Percentiles rank a stretch among this genome's conserved stretches.
Conservation (phyloP, 2,329 filamentous ascomycete species). For the Colletotrichum scovillei region DNA sequence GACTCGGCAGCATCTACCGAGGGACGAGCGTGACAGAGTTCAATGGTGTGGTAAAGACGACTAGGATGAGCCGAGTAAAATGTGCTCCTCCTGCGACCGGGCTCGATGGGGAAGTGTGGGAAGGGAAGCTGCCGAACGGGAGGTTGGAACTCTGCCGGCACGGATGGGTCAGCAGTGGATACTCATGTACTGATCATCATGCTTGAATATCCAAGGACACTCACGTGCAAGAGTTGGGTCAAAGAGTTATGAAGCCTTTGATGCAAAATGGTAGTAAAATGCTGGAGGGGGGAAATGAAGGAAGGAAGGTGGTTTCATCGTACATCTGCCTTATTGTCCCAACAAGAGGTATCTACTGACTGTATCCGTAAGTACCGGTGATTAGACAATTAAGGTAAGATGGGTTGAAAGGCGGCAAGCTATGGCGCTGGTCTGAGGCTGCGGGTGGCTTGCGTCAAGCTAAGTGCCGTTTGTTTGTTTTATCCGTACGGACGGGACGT, state of each 20-base stretch:
- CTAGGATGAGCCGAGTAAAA: background rate
- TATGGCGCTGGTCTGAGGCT: background rate
- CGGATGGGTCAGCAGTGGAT: background rate
- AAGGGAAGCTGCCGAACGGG: background rate
- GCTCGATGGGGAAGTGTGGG: background rate
- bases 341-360: no score
- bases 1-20: background rate
- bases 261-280: background rate
- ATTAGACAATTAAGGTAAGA: no score
- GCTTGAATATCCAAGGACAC: background rate
- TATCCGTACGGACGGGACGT: background rate
- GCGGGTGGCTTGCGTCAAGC: background rate
- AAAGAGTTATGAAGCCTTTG: background rate
- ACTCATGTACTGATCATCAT: background rate
- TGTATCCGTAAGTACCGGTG: no score
- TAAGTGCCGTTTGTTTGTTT: background rate
- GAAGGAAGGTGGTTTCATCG: background rate
- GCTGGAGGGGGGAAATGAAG: background rate
- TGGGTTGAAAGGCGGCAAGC: background rate
- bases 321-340: no score
- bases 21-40: slow-evolving; percentile 3
- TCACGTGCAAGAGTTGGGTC: background rate
- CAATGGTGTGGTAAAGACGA: background rate
- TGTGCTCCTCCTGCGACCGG: background rate
- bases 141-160: background rate